Base-by-base conservation (phyloP, 148 eudicot species). In the Cornus controversa region DNA sequence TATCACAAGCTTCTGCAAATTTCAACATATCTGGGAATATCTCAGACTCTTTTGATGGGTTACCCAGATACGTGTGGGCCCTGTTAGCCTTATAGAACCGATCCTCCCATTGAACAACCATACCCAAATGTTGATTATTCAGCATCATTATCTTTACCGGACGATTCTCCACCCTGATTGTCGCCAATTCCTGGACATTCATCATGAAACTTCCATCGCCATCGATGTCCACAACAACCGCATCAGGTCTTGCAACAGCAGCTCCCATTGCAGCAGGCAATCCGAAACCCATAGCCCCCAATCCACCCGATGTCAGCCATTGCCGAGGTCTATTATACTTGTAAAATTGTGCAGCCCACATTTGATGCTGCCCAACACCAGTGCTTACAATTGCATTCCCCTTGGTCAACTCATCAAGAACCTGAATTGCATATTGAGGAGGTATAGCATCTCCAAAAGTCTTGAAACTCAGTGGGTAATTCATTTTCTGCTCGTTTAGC, bases 281-380 rank as follows among this genome's bases (percentile, higher is more conserved):
- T 23, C 90, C 91, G 40, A 89, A 89, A 3, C 88, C 90, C 91
- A 89, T 87, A 5, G 91, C 91, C 40, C 91, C 91, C 27, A 89
- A 74, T 23, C 91, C 91, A 27, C 84, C 85, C 0, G 90, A 87
- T 27, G 91, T 85, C 75, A 89, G 70, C 90, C 90, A 89, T 25
- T 89, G 90, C 20, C 91, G 82, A 66, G 91, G 88, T n/a, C 73
- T 76, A 2, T 80, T 79, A 70, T 85, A 89, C 74, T 86, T 89
- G 79, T 85, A 89, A 74, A 63, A 74, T 67, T 89, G 91, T 6
- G 91, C 91, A 42, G 91, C 90, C 91, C 91, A 89, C 93, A 90
- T 90, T 74, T 90, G 93, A 71, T 90, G 93, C 27, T 90, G 93
- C 54, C 93, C 93, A 11, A 86, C 93, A 62, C 89, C 93, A 6